These are phyloP conservation scores for Leccinellum luteum DNA, from an alignment of 768 basidiomycete species.

Conservation along the genomic window DNA sequence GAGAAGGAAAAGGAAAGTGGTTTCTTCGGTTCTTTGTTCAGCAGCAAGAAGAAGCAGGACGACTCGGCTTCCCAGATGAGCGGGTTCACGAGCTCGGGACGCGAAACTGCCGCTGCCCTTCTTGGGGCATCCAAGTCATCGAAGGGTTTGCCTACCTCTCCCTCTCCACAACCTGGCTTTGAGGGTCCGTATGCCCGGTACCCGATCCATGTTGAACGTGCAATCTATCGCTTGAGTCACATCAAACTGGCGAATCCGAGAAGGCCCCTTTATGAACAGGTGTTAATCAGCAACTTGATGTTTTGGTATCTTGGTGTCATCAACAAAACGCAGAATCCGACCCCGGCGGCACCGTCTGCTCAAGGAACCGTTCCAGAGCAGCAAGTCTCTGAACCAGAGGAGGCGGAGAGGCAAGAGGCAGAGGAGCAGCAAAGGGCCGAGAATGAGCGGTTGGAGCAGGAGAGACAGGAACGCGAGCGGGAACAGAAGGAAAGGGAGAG, in stretches of 20 bases:
- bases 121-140: slow-evolving; percentile 82
- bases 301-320: slow-evolving; percentile 99
- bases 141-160: slow-evolving; percentile 58
- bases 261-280: slow-evolving; percentile 95
- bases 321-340: slow-evolving; percentile 75
- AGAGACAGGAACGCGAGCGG: slow-evolving; percentile 54
- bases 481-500: slow-evolving; percentile 40
- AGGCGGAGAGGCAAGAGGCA: slow-evolving; percentile 38
- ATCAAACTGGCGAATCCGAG: slow-evolving; percentile 98
- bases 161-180: slow-evolving; percentile 49
- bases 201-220: slow-evolving; percentile 97
- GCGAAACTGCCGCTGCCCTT: slow-evolving; percentile 83
- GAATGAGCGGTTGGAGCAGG: slow-evolving; percentile 45
- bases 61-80: slow-evolving; percentile 47
- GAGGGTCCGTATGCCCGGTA: slow-evolving; percentile 67
- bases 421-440: slow-evolving; percentile 42
- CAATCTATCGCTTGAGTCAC: slow-evolving; percentile 95
- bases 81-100: slow-evolving; percentile 51
- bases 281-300: slow-evolving; percentile 89
- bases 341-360: slow-evolving; percentile 34
- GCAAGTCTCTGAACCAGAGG: slow-evolving; percentile 34
- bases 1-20: slow-evolving; percentile 66
- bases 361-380: slow-evolving; percentile 30
- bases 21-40: slow-evolving; percentile 92
- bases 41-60: slow-evolving; percentile 83